These are phyloP conservation scores for Coprinopsis strossmayeri DNA, from an alignment of 768 basidiomycete species.

Conservation along the genomic window DNA sequence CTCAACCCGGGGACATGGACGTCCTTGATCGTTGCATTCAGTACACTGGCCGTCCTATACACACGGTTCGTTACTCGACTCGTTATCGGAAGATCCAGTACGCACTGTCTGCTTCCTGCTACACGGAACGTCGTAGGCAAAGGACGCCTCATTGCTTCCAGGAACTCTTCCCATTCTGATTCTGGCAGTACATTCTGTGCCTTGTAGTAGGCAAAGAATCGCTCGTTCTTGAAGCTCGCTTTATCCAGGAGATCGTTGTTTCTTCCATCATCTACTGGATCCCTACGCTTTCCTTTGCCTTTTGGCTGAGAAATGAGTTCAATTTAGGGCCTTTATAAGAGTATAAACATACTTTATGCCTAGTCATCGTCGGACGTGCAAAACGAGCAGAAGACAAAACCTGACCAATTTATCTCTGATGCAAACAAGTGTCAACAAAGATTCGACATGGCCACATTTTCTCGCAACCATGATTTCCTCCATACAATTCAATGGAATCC, in stretches of 20 bases:
- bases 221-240: conserved; percentile 64
- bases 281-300: conserved; percentile 4
- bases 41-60: conserved; percentile 54
- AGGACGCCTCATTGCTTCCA: conserved; percentile 57
- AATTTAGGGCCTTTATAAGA: not conserved
- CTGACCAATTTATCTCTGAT: not conserved
- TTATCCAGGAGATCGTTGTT: conserved; percentile 46
- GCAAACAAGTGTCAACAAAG: not conserved
- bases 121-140: conserved; percentile 94
- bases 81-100: not conserved
- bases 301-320: conserved; percentile 4
- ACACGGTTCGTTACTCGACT: conserved; percentile 8
- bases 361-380: not conserved
- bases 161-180: conserved; percentile 68
- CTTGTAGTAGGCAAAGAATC: conserved; percentile 62
- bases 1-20: conserved; percentile 74
- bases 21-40: conserved; percentile 74
- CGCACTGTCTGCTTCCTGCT: conserved; percentile 79
- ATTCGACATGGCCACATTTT: too few species aligned
- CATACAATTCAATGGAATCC: too few species aligned
- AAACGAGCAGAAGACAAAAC: not conserved
- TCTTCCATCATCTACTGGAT: conserved; percentile 1
- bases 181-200: conserved; percentile 69
- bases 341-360: not conserved
- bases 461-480: too few species aligned